Conservation (phyloP, 768 basidiomycete species). For the Neoboletus magnificus region DNA sequence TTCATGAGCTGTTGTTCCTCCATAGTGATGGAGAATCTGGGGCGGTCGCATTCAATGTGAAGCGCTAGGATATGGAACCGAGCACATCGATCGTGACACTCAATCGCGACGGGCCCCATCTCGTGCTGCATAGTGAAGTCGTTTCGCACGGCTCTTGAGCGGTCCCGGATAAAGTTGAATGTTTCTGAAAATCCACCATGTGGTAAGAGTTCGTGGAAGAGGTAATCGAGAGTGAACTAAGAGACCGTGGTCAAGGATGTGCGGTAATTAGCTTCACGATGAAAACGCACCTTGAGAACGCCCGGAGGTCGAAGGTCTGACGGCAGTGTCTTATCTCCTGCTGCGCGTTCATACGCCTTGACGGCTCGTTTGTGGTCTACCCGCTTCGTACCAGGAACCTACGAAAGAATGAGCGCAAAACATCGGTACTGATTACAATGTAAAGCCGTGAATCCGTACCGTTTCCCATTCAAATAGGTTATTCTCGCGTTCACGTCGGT, state of each 20-base stretch:
- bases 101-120: slow-evolving; percentile 72
- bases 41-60: slow-evolving; percentile 56
- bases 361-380: slow-evolving; percentile 87
- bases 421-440: slow-evolving; percentile 1
- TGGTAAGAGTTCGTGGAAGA: slow-evolving; percentile 79
- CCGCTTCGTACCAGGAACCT: slow-evolving; percentile 80
- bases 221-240: slow-evolving; percentile 86
- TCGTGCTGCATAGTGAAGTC: slow-evolving; percentile 94
- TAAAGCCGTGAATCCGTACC: slow-evolving; percentile 41
- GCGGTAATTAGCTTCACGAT: neutral
- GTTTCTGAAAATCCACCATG: slow-evolving; percentile 66
- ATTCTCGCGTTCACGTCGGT: slow-evolving; percentile 85
- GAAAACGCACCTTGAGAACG: slow-evolving; percentile 62
- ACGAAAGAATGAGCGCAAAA: slow-evolving; percentile 35
- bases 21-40: slow-evolving; percentile 59
- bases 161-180: slow-evolving; percentile 86
- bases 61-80: slow-evolving; percentile 89
- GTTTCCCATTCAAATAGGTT: slow-evolving; percentile 85
- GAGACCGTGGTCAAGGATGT: neutral
- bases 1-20: slow-evolving; percentile 92
- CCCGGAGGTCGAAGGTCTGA: slow-evolving; percentile 88
- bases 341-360: slow-evolving; percentile 92
- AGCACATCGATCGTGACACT: slow-evolving; percentile 90
- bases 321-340: slow-evolving; percentile 87
- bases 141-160: slow-evolving; percentile 83